Conservation (phyloP, 192 early-diverging fungal species). For the Allomyces javanicus region DNA sequence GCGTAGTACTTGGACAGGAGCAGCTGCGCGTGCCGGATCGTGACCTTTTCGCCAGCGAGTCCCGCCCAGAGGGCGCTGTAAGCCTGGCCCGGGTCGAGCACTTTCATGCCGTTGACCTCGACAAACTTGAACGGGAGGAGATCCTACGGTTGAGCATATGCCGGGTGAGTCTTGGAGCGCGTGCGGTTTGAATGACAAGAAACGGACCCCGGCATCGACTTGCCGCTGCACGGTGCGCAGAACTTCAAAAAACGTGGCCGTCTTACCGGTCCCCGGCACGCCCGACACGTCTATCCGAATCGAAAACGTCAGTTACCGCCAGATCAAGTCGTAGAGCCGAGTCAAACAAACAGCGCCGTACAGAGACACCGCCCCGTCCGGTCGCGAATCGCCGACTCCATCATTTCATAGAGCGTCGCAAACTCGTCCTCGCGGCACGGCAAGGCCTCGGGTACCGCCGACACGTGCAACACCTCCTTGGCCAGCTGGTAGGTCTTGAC, state of each 20-base stretch:
- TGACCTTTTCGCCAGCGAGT: slow-evolving; percentile 19
- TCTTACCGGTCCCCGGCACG: slow-evolving; percentile 94
- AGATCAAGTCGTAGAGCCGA: not conserved
- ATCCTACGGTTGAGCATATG: slow-evolving; percentile 13
- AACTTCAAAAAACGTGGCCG: slow-evolving; percentile 75
- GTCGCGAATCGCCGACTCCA: slow-evolving; percentile 64
- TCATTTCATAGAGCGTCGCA: slow-evolving; percentile 47
- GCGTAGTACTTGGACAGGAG: not conserved
- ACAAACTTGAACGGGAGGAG: slow-evolving; percentile 64
- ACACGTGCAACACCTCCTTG: slow-evolving; percentile 62
- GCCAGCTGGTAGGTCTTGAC: slow-evolving; percentile 40
- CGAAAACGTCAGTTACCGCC: not conserved
- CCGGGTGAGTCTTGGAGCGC: no score
- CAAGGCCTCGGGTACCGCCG: slow-evolving; percentile 67
- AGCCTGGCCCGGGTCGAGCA: slow-evolving; percentile 75
- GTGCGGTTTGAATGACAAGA: not conserved
- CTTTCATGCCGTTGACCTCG: slow-evolving; percentile 95
- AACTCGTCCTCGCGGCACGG: slow-evolving; percentile 93
- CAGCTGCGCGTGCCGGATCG: slow-evolving; percentile 5
- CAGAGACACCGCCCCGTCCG: slow-evolving; percentile 70
- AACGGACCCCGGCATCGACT: slow-evolving; percentile 28
- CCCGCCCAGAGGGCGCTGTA: slow-evolving; percentile 69
- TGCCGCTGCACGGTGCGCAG: slow-evolving; percentile 47
- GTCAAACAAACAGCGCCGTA: slow-evolving; percentile 14
- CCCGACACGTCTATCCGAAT: slow-evolving; percentile 59